Conservation (phyloP, 441 rosid genomes). For the Raphanus hybrid region DNA sequence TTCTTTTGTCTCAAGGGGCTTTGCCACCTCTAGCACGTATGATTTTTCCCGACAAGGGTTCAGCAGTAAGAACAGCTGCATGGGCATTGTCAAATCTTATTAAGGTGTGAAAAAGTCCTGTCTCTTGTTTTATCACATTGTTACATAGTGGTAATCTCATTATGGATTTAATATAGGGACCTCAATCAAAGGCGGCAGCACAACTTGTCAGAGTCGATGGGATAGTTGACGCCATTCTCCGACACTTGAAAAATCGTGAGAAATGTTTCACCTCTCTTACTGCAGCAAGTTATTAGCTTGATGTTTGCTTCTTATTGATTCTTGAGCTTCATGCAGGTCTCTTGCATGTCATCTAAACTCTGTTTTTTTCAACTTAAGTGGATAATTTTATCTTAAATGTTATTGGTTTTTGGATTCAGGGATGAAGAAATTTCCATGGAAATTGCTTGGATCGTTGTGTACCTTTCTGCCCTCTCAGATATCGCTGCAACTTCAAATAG, state of each 20-base stretch:
- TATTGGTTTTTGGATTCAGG: conserved; percentile 50
- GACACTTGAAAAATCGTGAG: conserved; percentile 88
- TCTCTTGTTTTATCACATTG: conserved; percentile 28
- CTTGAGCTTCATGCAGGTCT: no score
- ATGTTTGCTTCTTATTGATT: no score
- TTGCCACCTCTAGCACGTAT: conserved; percentile 90
- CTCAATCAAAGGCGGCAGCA: conserved; percentile 83
- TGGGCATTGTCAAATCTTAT: conserved; percentile 97
- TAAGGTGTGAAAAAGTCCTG: conserved; percentile 57
- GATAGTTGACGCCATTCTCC: conserved; percentile 73
- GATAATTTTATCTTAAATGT: conserved; percentile 6
- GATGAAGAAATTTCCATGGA: conserved; percentile 92
- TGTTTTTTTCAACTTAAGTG: no score
- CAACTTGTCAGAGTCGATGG: conserved; percentile 83
- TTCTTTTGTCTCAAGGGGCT: conserved; percentile 93
- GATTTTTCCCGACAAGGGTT: conserved; percentile 92
- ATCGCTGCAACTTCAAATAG: conserved; percentile 63
- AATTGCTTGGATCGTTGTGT: conserved; percentile 95
- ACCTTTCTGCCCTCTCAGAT: conserved; percentile 97
- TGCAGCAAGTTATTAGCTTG: neutral
- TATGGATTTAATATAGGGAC: conserved; percentile 68
- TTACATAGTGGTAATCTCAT: conserved; percentile 19
- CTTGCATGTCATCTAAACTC: no score
- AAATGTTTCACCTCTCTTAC: conserved; percentile 26
- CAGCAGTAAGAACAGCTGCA: conserved; percentile 92